Conservation (phyloP, 2,329 filamentous ascomycete species). For the Ophiostoma novo-ulmi region DNA sequence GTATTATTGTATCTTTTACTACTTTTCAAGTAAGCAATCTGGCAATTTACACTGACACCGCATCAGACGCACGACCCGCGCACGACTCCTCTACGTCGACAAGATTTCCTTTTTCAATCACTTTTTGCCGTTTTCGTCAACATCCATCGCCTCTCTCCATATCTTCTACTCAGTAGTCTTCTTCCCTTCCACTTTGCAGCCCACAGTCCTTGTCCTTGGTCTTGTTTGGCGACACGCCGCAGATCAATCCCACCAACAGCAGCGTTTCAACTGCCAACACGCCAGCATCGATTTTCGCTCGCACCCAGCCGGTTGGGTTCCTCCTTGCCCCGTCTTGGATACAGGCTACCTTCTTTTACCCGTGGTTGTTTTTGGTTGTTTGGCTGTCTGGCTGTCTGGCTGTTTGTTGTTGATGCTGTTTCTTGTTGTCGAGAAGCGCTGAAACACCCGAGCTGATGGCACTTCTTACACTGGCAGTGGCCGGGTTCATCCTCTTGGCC, state of each 20-base stretch:
- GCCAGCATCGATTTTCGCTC: neutral
- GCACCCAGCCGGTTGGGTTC: neutral
- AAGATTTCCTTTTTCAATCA: slow-evolving; percentile 8
- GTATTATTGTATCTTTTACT: neutral
- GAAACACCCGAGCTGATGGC: neutral
- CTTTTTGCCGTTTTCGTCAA: slow-evolving; percentile 13
- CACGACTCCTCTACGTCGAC: neutral
- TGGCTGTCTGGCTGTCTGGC: neutral
- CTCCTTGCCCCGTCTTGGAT: neutral
- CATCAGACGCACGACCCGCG: neutral
- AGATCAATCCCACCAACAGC: neutral
- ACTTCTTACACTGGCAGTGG: slow-evolving; percentile 10
- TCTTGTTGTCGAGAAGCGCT: neutral
- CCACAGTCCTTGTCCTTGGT: neutral
- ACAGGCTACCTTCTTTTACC: neutral
- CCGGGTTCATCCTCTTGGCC: neutral
- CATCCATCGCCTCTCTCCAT: neutral
- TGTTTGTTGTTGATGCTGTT: neutral
- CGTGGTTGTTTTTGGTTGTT: neutral
- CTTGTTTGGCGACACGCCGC: neutral
- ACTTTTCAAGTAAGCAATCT: neutral
- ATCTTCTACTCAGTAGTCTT: neutral
- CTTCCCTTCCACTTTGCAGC: neutral
- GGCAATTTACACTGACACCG: neutral
- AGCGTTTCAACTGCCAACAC: neutral